A percentile compares a stretch with the other conserved stretches of the same genome.
Evolutionary conservation across 352 stramenopile species (phyloP).

Genomic region (Phytophthora sp.): DNA sequence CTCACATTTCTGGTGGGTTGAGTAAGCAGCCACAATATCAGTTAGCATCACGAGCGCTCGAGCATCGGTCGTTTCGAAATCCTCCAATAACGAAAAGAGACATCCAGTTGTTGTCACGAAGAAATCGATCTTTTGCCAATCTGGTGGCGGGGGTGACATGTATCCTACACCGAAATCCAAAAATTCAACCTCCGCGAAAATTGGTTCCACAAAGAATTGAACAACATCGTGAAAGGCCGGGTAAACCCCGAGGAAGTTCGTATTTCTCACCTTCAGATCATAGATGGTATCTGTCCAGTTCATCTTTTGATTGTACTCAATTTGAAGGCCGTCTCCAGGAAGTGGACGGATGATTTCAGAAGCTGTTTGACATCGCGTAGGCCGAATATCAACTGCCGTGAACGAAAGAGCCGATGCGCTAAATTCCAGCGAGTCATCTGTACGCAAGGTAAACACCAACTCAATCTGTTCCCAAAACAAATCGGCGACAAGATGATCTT

Average conservation of each 20-base stretch:
- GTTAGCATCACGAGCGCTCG: conserved; percentile 81
- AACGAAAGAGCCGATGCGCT: conserved; percentile 64
- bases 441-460: conserved; percentile 76
- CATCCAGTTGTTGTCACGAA: conserved; percentile 66
- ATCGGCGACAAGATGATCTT: conserved; percentile 63
- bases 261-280: conserved; percentile 74
- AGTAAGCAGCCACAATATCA: conserved; percentile 68
- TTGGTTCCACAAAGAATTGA: conserved; percentile 68
- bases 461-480: conserved; percentile 86
- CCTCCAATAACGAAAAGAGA: conserved; percentile 83
- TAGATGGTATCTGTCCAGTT: conserved; percentile 82
- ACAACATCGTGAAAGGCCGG: conserved; percentile 66
- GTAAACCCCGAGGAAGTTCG: conserved; percentile 81
- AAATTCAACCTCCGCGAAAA: conserved; percentile 51
- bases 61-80: conserved; percentile 72
- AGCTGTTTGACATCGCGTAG: conserved; percentile 50
- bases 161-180: conserved; percentile 70
- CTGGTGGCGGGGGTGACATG: conserved; percentile 61
- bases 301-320: conserved; percentile 80
- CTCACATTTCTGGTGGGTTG: conserved; percentile 63
- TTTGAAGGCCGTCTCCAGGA: conserved; percentile 70
- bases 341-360: conserved; percentile 78
- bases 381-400: conserved; percentile 67
- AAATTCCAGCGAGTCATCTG: conserved; percentile 83
- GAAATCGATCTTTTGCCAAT: conserved; percentile 88